These are phyloP conservation scores for Zasmidium cellare DNA, from an alignment of 2,329 filamentous ascomycete species.

Conservation along the genomic window DNA sequence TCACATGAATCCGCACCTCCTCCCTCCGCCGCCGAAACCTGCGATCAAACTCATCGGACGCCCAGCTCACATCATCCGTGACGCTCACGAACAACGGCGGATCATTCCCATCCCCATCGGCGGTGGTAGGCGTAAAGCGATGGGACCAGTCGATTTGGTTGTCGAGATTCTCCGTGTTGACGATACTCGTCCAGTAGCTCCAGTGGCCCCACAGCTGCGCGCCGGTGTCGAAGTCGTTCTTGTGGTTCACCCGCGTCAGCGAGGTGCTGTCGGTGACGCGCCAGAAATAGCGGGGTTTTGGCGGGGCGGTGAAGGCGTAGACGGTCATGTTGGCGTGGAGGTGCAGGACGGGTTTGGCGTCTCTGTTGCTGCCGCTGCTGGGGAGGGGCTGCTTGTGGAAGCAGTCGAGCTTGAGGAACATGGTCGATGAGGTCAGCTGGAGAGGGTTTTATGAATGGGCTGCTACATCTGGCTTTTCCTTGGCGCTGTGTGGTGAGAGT, in stretches of 20 bases:
- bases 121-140: slow-evolving; percentile 1
- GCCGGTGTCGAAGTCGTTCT: slow-evolving; percentile 15
- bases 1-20: slow-evolving; percentile 5
- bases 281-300: slow-evolving; percentile 13
- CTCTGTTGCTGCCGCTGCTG: background rate
- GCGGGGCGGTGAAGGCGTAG: background rate
- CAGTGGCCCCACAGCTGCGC: slow-evolving; percentile 6
- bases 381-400: background rate
- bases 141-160: slow-evolving; percentile 9
- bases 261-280: slow-evolving; percentile 18
- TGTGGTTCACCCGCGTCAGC: slow-evolving; percentile 4
- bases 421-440: background rate
- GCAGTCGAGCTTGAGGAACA: background rate
- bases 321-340: background rate
- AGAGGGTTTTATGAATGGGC: too few species aligned
- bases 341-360: background rate
- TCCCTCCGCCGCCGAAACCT: background rate
- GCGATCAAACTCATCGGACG: slow-evolving; percentile 8
- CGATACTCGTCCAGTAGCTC: slow-evolving; percentile 13
- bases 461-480: too few species aligned
- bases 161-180: slow-evolving; percentile 9
- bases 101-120: background rate
- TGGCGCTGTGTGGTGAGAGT: background rate
- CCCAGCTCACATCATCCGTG: slow-evolving; percentile 4
- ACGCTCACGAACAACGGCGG: slow-evolving; percentile 7